Base-by-base conservation (phyloP, 1,139 yeast genomes). In the Magnusiomyces sp. region DNA sequence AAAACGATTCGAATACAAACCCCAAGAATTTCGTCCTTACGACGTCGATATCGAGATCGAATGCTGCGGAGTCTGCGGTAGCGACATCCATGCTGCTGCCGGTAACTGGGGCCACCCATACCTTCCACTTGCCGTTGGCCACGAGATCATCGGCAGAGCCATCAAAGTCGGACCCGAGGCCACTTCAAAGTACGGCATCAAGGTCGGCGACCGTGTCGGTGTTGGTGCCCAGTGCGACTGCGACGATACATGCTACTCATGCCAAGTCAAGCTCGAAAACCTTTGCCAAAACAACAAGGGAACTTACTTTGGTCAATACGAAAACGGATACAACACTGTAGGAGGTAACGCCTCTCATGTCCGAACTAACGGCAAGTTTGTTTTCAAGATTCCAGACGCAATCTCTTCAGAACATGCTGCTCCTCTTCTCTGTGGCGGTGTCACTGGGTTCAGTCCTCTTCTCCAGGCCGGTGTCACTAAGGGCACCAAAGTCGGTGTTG, bases 401-500 rank as follows among this genome's bases (percentile, higher is more conserved):
- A 61, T 79, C 53, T 65, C 69, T 19, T 64, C 74, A 27, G 71
- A 67, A 48, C 20, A 42, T 63, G 85, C 80, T 38, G 84, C 83
- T 16, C 85, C 86, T 27, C 70, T 81, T 61, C 67, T 81, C 70
- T 81, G 87, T 68, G 86, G 81, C 41, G 87, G 87, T 52, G 69
- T 79, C 58, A 81, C 87, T 19, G 79, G 76, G 1, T 80, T 69
- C 65, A 71, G 80, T 5, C 87, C 87, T 41, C 62, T 81, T 54
- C 66, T 57, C 54, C 73, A 74, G 51, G 73, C 74, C 52, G 81
- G 78, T 49, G 65, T 76, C 46, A 68, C 72, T 50, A 75, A 76
- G 50, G 74, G 74, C 45, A 65, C 65, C 48, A 70, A 66, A 46
- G 79, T 77, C 43, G 82, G 78, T 45, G 63, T 77, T 52, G 69